Base-by-base conservation (phyloP, 2,329 filamentous ascomycete genomes). In the Talaromyces sp. region DNA sequence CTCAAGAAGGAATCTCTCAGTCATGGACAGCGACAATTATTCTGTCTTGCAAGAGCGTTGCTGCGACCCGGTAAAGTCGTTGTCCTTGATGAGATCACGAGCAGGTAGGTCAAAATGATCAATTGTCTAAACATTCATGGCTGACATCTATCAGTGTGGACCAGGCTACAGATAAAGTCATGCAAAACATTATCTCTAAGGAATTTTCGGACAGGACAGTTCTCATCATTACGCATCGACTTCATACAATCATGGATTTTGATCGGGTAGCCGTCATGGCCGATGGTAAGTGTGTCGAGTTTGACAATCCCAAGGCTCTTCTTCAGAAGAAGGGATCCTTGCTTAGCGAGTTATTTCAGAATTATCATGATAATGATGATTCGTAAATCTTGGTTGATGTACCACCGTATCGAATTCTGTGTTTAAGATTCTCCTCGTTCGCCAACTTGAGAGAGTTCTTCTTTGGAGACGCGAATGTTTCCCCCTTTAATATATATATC, bases 21-120 rank as follows among this genome's bases (percentile, higher is more conserved):
- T 6, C 78, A 80, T 37, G 86, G 86, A 0, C 85, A 88, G 67
- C 78, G 79, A 41, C 85, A 88, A 64, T 75, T 88, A 0, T 85
- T 88, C 62, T 84, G 80, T 61, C 76, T 88, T 1, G 84, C 81
- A 0, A 71, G 84, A 0, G 85, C 83, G 0, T 74, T 87, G 15
- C 67, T 88, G 6, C 71, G 79, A 11, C 66, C 69, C 3, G 70
- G 73, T 45, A 73, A 71, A 28, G 70, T 78, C 54, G 67, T 78
- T 17, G 69, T 78, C 33, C 69, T 78, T 31, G 76, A 78, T 59
- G 76, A 78, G 63, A 66, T 39, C 13, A 53, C 50, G 21, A 53
- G 68, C 66, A 25, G 69, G 68, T 67, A 69, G 66, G 67, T 70
- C 60, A 65, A 65, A 65, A 45, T 3, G 17, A 21, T 25, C 19